Base-by-base conservation (phyloP, 2,329 filamentous ascomycete genomes). In the Sporothrix protearum region DNA sequence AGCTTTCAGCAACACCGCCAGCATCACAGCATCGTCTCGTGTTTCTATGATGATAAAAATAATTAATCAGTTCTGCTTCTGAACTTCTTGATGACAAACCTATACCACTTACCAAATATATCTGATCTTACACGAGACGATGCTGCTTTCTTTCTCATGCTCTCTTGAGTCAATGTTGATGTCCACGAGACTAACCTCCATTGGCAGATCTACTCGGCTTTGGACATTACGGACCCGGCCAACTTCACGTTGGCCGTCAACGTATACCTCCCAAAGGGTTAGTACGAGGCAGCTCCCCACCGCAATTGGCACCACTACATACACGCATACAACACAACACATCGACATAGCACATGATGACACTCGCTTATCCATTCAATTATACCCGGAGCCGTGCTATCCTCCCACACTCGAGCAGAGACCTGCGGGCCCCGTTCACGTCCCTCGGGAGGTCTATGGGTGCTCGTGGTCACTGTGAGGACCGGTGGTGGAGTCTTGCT, bases 321-420 rank as follows among this genome's bases (percentile, higher is more conserved):
- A 36, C 22, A 25, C 10, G 55, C 2, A 42, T 12, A 42, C 19
- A 16, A 68, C 28, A 19, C 49, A 22, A 55, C 49, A 14, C 66
- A 25, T 19, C 33, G 25, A 28, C 49, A 69, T 28, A 39, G 33
- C 28, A 47, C 75, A 81, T 87, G 86, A 88, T 88, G 86, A 88
- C 82, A 84, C 85, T 79, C 89, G 89, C 88, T 88, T 89, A 91
- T 91, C 89, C 89, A 91, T 91, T 91, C 89, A 86, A 90, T 88
- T 85, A 91, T 84, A 80, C 85, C 86, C 81, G 82, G 82, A 80
- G 84, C 89, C 90, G 84, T 91, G 89, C 87, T 86, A 88, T 87
- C 83, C 91, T 92, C 86, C 87, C 90, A 80, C 88, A 92, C 90
- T 87, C 80, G 83, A 93, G 88, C 79, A 80, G 77, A 77, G 47